These are phyloP conservation scores for Kwoniella heveanensis DNA, from an alignment of 768 basidiomycete species.

Conservation along the genomic window DNA sequence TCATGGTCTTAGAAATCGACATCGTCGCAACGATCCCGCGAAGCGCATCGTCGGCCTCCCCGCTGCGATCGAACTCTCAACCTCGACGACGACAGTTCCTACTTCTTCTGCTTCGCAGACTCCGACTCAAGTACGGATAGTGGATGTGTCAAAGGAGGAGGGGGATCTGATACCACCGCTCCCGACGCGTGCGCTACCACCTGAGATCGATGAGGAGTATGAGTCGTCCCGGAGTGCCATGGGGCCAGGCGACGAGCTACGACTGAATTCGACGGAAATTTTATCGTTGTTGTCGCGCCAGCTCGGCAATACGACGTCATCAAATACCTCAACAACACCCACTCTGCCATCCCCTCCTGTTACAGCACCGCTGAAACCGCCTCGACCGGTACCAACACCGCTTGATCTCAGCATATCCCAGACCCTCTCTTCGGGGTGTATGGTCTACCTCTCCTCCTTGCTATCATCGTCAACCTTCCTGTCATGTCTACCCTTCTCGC, in stretches of 20 bases:
- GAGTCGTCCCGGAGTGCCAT: background rate
- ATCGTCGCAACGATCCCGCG: conserved; percentile 9
- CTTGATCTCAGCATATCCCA: conserved; percentile 41
- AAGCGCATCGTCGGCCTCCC: background rate
- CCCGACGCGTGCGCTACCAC: background rate
- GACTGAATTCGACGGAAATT: background rate
- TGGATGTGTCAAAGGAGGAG: background rate
- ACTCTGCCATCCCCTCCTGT: conserved; percentile 32
- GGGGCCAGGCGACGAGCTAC: background rate
- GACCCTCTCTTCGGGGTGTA: conserved; percentile 33
- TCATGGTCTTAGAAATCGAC: conserved; percentile 8
- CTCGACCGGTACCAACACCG: conserved; percentile 40
- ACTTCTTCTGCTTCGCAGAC: background rate
- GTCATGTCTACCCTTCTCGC: conserved; percentile 46
- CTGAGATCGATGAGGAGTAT: background rate
- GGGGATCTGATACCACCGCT: background rate
- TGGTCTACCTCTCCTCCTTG: conserved; percentile 38
- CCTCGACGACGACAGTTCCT: too few species aligned
- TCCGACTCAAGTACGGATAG: background rate
- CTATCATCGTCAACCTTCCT: conserved; percentile 33
- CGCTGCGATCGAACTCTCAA: background rate
- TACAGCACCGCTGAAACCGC: conserved; percentile 19
- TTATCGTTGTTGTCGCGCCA: background rate
- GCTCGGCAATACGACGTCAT: background rate
- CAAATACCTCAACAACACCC: conserved; percentile 10